Evolutionary conservation across 805 yeast genomes (phyloP), one percentile per base, ranked within the genome.

Genomic region (Candida xiaguanensis): DNA sequence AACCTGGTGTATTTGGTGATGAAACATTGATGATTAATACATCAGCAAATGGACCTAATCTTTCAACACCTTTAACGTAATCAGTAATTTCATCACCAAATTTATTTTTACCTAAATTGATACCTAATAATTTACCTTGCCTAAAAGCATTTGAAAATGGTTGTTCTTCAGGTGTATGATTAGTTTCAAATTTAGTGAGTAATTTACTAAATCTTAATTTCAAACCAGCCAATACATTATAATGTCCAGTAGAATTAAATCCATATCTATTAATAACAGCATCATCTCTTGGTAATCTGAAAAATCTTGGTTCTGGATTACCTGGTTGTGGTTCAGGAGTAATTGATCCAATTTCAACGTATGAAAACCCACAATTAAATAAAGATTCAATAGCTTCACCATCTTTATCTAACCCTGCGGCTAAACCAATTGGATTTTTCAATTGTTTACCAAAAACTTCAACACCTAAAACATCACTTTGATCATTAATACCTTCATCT

Each of bases 181-280:
- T 31, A 6, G 33, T 27, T 20, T 39, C 34, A 31, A 53, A 52
- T 24, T 40, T 41, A 8, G 42, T 29, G 27, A 61, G 62, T 30
- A 64, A 65, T 30, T 67, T 67, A 32, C 69, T 70, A 40, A 83
- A 72, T 50, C 98, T 78, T 29, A 75, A 50, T 48, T 80, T 74
- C 52, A 90, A 70, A n/a, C 81, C 73, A 2, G 78, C 78, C 39
- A 81, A 64, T 17, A 90, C 95, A 24, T 65, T 74, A 47, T 78
- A 76, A 57, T 89, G 96, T 31, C 98, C 98, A 34, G 77, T 74
- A 3, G 97, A 89, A 57, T 91, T 91, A 73, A 91, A 90, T 2
- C 98, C 98, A 57, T 90, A 91, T 46, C 98, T 74, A 66, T 91
- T 91, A 50, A 90, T 87, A 30, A 91, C 95, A 4, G 97, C 96